These are phyloP conservation scores for Colletotrichum liaoningense DNA, from an alignment of 2,329 filamentous ascomycete species.

Conservation along the genomic window DNA sequence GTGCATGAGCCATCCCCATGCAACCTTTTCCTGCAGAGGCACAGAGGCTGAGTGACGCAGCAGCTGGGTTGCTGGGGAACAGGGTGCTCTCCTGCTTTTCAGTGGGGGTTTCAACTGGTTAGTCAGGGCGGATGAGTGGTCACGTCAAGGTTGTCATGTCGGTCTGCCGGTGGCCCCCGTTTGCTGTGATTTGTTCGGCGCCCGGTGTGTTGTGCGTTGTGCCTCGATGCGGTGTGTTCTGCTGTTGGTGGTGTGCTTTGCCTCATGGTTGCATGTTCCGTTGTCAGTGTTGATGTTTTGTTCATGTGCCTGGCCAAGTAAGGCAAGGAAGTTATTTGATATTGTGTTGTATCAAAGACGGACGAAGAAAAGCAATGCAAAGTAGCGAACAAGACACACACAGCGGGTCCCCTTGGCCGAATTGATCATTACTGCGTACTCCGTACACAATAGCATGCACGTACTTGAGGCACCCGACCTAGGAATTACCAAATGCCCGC, in stretches of 20 bases:
- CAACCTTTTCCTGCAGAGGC: background rate
- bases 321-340: no score
- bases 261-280: background rate
- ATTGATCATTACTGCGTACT: no score
- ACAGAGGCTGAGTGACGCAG: conserved; percentile 8
- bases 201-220: background rate
- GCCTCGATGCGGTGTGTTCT: background rate
- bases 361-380: conserved; percentile 8
- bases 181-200: background rate
- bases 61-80: conserved; percentile 35
- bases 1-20: background rate
- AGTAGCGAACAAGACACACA: background rate
- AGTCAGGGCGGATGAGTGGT: background rate
- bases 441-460: no score
- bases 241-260: background rate
- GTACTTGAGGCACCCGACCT: background rate
- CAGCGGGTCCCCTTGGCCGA: no score
- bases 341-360: background rate
- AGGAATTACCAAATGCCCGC: background rate
- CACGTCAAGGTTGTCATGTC: conserved; percentile 7
- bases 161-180: background rate
- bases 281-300: background rate
- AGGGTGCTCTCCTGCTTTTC: conserved; percentile 21
- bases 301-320: background rate
- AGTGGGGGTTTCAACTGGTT: conserved; percentile 1